phyloP scores from a whole-genome alignment of 331 rosid genomes.

The Phaseolus coccineus region DNA sequence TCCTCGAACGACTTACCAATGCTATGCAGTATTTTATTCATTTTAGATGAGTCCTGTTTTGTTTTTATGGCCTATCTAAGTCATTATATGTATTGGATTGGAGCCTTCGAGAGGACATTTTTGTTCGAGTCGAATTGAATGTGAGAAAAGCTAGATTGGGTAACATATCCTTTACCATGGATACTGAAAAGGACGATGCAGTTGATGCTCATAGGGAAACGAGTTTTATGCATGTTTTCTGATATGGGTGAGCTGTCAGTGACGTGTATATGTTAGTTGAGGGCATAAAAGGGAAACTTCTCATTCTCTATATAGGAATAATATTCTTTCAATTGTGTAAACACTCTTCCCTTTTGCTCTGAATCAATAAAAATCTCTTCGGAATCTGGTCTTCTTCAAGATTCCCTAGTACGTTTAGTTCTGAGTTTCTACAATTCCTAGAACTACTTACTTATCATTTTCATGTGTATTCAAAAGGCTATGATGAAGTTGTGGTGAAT shows the following conservation, averaged over 20 bases:
- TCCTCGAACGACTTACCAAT: constrained; percentile 6
- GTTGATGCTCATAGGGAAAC: neutral
- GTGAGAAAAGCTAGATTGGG: neutral
- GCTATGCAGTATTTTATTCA: neutral
- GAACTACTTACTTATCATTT: neutral
- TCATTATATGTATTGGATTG: neutral
- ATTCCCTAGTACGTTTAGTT: no score
- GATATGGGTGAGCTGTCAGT: no score
- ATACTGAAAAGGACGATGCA: neutral
- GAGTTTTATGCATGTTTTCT: neutral
- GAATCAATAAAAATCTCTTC: no score
- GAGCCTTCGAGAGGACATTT: neutral
- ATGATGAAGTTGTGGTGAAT: constrained; percentile 3
- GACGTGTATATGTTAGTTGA: no score
- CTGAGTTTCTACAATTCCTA: no score
- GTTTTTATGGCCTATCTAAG: neutral
- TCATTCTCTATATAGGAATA: no score
- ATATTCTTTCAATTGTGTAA: no score
- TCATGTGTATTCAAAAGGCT: neutral
- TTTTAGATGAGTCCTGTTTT: neutral
- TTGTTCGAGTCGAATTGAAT: neutral
- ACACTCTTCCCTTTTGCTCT: no score
- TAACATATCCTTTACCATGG: constrained; percentile 3
- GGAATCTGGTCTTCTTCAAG: no score
- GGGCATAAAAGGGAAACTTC: no score